These are phyloP conservation scores for Annulohypoxylon maeteangense DNA, from an alignment of 495 filamentous ascomycete genomes.

Conservation along the genomic window DNA sequence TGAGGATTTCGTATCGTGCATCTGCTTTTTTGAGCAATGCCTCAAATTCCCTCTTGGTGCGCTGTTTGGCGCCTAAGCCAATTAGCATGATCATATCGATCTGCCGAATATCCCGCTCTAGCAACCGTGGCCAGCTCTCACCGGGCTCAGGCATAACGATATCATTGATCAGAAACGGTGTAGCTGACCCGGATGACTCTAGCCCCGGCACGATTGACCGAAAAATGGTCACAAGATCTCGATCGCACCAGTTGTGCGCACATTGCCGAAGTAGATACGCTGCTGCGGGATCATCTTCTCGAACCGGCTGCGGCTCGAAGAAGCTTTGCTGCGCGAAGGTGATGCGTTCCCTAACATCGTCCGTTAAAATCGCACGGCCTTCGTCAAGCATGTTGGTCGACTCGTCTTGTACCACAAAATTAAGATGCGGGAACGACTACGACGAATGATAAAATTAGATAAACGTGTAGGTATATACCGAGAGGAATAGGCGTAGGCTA, in stretches of 20 bases:
- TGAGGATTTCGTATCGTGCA: not conserved
- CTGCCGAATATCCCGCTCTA: not conserved
- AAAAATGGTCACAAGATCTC: not conserved
- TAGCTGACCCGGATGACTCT: not conserved
- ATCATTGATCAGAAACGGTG: not conserved
- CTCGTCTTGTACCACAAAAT: not conserved
- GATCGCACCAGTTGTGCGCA: not conserved
- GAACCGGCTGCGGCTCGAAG: not conserved
- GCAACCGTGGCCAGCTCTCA: not conserved
- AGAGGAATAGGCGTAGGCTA: not conserved
- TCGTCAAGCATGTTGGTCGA: not conserved
- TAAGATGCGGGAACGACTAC: not conserved
- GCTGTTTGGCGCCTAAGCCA: not conserved
- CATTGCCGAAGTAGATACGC: not conserved
- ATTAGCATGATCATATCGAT: not conserved
- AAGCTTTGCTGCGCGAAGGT: not conserved
- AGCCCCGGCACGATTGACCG: not conserved
- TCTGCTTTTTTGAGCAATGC: not conserved
- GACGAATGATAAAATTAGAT: not conserved
- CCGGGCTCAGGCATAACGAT: not conserved
- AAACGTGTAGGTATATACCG: not conserved
- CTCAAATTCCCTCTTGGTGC: not conserved
- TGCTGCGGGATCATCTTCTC: not conserved
- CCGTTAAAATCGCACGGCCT: not conserved
- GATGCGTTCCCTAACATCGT: not conserved